These are phyloP conservation scores for Sisymbrium irio DNA, from an alignment of 345 rosid genomes.

Conservation along the genomic window DNA sequence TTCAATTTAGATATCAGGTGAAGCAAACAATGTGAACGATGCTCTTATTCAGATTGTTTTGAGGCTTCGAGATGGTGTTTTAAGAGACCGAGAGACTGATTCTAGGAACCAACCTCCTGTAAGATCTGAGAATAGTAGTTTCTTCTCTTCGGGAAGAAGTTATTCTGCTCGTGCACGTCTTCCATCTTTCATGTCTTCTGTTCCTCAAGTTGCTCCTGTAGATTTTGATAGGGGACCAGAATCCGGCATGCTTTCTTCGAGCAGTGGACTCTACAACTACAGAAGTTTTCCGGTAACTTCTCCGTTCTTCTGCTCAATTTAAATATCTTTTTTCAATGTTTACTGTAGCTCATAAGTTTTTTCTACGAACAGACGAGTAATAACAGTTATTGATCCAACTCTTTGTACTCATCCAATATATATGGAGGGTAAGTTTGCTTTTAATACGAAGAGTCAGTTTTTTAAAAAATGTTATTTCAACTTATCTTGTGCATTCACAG, in stretches of 20 bases:
- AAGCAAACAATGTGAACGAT: conserved; percentile 71
- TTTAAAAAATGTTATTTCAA: not conserved
- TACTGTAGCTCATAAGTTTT: not conserved
- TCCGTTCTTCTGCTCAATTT: not conserved
- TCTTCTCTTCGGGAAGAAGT: conserved; percentile 52
- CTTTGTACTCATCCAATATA: conserved; percentile 67
- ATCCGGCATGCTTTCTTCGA: conserved; percentile 62
- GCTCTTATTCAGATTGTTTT: conserved; percentile 85
- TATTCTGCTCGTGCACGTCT: conserved; percentile 42
- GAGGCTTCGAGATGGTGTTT: conserved; percentile 85
- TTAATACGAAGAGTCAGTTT: not conserved
- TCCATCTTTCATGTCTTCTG: conserved; percentile 64
- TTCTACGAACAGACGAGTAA: conserved; percentile 53
- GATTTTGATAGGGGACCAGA: conserved; percentile 79
- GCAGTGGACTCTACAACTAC: conserved; percentile 66
- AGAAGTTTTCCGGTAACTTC: conserved; percentile 63
- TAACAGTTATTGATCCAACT: conserved; percentile 57
- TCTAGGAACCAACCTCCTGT: conserved; percentile 45
- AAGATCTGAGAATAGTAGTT: conserved; percentile 45
- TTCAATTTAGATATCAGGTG: conserved; percentile 60
- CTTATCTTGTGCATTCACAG: conserved; percentile 39
- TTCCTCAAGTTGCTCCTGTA: conserved; percentile 61
- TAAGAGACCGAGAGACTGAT: conserved; percentile 62
- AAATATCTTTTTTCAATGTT: not conserved
- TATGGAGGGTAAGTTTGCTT: conserved; percentile 67